Base-by-base conservation (phyloP, 768 basidiomycete species). In the Austroboletus festivus region DNA sequence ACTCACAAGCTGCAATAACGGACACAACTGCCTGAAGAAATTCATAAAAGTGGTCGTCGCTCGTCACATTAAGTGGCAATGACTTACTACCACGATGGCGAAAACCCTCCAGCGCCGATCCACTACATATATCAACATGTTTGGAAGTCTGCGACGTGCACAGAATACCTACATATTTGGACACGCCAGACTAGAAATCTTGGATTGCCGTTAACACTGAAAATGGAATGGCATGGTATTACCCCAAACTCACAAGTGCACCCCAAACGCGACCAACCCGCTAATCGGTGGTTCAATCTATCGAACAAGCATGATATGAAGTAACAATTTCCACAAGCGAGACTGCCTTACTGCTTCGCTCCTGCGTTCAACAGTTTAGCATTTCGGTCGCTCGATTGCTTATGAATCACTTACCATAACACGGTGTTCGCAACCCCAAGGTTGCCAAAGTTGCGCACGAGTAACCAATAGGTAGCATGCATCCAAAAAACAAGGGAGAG, bases 101-200 rank as follows among this genome's bases (percentile, higher is more conserved):
- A 50, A 28, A 4, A 12, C 13, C 24, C 38, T 28, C 49, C 49
- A 46, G n/a, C 13, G 26, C 19, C 7, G 19, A 23, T 46, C 24
- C 44, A 50, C 49, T 50, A 24, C 16, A 18, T 11, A 19, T 40
- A n/a, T n/a, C n/a, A n/a, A n/a, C n/a, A n/a, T n/a, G n/a, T n/a
- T n/a, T n/a, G n/a, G n/a, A n/a, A 5, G 12, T 26, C n/a, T 24
- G 23, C 20, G 23, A 24, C 12, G 1, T 24, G 9, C 15, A 15
- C 31, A 20, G 16, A 40, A 18, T 5, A 33, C 31, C 12, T 35
- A 46, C 44, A 44, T 45, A 22, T 44, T 34, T 50, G 42, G 15
- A 49, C 23, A 10, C 38, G 44, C 49, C 49, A 40, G 3, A 31
- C 20, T 26, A 50, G 31, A 40, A 45, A 50, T n/a, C 49, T 50